These are phyloP conservation scores for Podospora conica DNA, from an alignment of 495 filamentous ascomycete species.

Conservation along the genomic window DNA sequence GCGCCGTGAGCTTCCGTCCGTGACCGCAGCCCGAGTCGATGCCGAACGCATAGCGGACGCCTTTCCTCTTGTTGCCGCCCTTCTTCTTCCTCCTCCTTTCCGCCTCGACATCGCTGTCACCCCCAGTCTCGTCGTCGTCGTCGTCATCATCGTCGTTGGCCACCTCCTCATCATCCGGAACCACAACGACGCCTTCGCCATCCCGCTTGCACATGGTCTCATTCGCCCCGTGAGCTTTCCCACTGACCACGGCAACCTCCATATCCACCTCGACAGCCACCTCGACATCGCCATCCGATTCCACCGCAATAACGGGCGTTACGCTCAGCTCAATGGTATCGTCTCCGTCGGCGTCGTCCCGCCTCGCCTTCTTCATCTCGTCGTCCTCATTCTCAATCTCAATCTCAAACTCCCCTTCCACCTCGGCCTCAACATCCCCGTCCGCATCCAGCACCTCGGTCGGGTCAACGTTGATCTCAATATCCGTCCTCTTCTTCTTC, in stretches of 20 bases:
- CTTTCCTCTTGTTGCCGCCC: conserved; percentile 10
- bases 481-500: not conserved
- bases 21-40: conserved; percentile 77
- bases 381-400: not conserved
- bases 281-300: not conserved
- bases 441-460: not conserved
- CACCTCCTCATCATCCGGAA: not conserved
- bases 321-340: not conserved
- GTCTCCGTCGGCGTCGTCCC: not conserved
- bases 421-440: conserved; percentile 5
- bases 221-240: not conserved
- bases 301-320: not conserved
- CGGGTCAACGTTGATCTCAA: conserved; percentile 1
- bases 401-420: conserved; percentile 1
- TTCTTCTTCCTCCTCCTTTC: conserved; percentile 5
- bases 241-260: not conserved
- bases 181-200: not conserved
- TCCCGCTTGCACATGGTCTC: not conserved
- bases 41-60: conserved; percentile 63
- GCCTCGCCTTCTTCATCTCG: conserved; percentile 5
- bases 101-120: not conserved
- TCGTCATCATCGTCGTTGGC: not conserved
- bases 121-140: not conserved
- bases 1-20: conserved; percentile 67
- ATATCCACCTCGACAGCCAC: not conserved